phyloP scores from a whole-genome alignment of 2,329 filamentous ascomycete genomes.

The Trichoderma hamatum region DNA sequence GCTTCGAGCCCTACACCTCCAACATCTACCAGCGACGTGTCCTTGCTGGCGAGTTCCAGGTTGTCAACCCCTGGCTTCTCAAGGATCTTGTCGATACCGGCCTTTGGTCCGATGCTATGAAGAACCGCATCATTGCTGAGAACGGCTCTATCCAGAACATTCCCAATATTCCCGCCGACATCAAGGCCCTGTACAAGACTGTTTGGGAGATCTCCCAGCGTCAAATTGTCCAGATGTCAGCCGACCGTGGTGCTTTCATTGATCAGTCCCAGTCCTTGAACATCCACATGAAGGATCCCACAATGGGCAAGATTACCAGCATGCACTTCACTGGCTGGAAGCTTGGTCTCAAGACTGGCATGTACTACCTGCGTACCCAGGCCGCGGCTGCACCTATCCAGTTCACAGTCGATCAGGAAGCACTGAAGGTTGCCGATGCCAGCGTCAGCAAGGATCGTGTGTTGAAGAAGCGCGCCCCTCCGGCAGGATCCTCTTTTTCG shows the following conservation, averaged over 20 bases:
- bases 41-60: constrained; percentile 96
- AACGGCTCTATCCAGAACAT: constrained; percentile 96
- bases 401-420: constrained; percentile 98
- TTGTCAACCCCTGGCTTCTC: constrained; percentile 97
- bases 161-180: constrained; percentile 91
- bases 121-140: constrained; percentile 99
- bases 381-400: constrained; percentile 96
- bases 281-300: constrained; percentile 99
- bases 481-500: constrained; percentile 56
- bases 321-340: constrained; percentile 99
- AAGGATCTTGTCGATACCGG: constrained; percentile 98
- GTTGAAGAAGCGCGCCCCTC: constrained; percentile 70
- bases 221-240: constrained; percentile 94
- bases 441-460: constrained; percentile 68
- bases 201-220: constrained; percentile 99
- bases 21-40: constrained; percentile 99
- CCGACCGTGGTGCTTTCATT: constrained; percentile 97
- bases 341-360: constrained; percentile 97
- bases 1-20: constrained; percentile 99
- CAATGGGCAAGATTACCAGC: constrained; percentile 99
- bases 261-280: constrained; percentile 99
- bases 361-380: constrained; percentile 99
- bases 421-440: constrained; percentile 83
- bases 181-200: constrained; percentile 98
- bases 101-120: constrained; percentile 99